Conservation (phyloP, 208 protist genomes). For the Tritrichomonas foetus region DNA sequence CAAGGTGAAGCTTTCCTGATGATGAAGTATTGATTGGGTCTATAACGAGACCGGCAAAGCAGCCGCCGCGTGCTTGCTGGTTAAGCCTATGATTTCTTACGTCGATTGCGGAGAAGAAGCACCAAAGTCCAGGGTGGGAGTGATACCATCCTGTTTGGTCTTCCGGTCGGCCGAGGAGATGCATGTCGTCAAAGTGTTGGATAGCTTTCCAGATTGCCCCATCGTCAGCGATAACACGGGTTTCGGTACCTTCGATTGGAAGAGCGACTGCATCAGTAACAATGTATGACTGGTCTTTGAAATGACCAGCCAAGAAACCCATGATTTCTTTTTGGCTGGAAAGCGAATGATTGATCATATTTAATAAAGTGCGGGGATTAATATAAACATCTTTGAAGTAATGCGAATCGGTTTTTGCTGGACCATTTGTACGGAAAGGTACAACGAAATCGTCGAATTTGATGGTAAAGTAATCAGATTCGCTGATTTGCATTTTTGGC, state of each 20-base stretch:
- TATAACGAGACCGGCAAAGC: background rate
- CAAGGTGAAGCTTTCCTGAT: conserved; percentile 16
- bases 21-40: background rate
- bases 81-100: background rate
- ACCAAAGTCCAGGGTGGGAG: background rate
- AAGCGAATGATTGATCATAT: background rate
- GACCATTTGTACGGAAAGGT: too few relatives aligned
- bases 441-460: too few relatives aligned
- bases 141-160: background rate
- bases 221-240: background rate
- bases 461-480: too few relatives aligned
- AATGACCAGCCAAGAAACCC: background rate
- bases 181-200: background rate
- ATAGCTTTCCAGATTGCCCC: background rate
- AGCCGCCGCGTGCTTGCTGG: background rate
- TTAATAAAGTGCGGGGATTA: background rate
- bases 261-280: background rate
- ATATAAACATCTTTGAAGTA: background rate
- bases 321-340: background rate
- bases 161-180: background rate
- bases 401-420: background rate
- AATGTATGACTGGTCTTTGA: background rate
- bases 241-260: background rate
- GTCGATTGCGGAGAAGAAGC: background rate
- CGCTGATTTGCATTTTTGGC: too few relatives aligned